Percentiles rank a stretch among this genome's conserved stretches.
Evolutionary conservation across 2,329 filamentous ascomycete genomes (phyloP).

Genomic region (Colletotrichum truncatum): DNA sequence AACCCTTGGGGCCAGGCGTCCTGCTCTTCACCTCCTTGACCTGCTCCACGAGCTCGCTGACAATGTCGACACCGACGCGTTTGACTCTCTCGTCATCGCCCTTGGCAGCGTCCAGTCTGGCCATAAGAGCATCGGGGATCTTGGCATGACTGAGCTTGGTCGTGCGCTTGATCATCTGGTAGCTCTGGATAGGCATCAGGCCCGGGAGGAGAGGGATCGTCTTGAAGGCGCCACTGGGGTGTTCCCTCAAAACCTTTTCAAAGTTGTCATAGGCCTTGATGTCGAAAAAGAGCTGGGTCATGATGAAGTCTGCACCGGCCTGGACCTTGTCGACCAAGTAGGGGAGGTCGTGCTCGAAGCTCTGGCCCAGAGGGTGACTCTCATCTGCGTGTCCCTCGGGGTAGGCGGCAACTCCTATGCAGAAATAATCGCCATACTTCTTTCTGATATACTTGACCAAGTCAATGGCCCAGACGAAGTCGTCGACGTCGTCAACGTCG

Average conservation of each 20-base stretch:
- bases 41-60: constrained; percentile 84
- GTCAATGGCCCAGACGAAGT: constrained; percentile 90
- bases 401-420: constrained; percentile 92
- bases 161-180: constrained; percentile 92
- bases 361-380: constrained; percentile 77
- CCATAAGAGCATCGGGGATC: constrained; percentile 76
- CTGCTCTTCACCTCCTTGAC: constrained; percentile 72
- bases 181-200: constrained; percentile 97
- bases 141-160: constrained; percentile 93
- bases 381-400: constrained; percentile 96
- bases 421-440: constrained; percentile 93
- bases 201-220: constrained; percentile 91
- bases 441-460: constrained; percentile 88
- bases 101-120: constrained; percentile 76
- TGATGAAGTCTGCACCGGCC: constrained; percentile 96
- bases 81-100: constrained; percentile 86
- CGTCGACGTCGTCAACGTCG: constrained; percentile 73
- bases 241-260: constrained; percentile 78
- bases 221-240: constrained; percentile 87
- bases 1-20: constrained; percentile 74
- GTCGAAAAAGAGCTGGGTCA: constrained; percentile 98
- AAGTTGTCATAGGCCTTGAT: constrained; percentile 83
- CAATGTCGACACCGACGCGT: constrained; percentile 79
- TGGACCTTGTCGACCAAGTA: constrained; percentile 90
- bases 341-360: constrained; percentile 82